Evolutionary conservation across 306 rosid genomes (phyloP), one percentile per base, ranked within the genome.

Genomic region (Quercus wislizeni): DNA sequence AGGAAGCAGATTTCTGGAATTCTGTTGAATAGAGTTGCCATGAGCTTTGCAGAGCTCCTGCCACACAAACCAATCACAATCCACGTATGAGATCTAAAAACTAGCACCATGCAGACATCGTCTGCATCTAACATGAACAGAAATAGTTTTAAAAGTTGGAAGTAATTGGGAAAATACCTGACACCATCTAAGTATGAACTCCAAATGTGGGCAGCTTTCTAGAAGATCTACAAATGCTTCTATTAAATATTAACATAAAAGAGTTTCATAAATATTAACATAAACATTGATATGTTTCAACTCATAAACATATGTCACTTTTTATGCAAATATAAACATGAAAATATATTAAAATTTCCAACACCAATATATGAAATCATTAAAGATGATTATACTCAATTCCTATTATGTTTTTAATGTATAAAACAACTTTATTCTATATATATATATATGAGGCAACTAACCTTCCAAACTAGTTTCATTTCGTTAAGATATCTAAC

Each of bases 41-140:
- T 96, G 98, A 70, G 77, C 80, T 75, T 91, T 91, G 81, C 97
- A 93, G 55, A 96, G 88, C 84, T 90, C 99, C 99, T 93, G 91
- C 79, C 80, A 86, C 13, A 75, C 57, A 59, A 63, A 87, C 14
- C 38, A 70, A 80, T n/a, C 76, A 59, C 77, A 73, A 80, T 20
- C 21, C 21, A 61, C n/a, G n/a, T 20, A 76, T 70, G 61, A 69
- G 52, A 79, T 77, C 79, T 65, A 18, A 58, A 63, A 38, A 55
- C 52, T 12, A 69, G 63, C 75, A 70, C 23, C 7, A 28, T 15
- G 55, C 57, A 31, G 43, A 41, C 18, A 19, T 23, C 8, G 10
- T 11, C 58, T 41, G 63, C 31, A 58, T 5, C 51, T 74, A 38
- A 19, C 31, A 2, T 9, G 73, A 33, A 57, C 25, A 62, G 55